phyloP scores from a whole-genome alignment of 495 filamentous ascomycete genomes.

The Aspergillus nanangensis region DNA sequence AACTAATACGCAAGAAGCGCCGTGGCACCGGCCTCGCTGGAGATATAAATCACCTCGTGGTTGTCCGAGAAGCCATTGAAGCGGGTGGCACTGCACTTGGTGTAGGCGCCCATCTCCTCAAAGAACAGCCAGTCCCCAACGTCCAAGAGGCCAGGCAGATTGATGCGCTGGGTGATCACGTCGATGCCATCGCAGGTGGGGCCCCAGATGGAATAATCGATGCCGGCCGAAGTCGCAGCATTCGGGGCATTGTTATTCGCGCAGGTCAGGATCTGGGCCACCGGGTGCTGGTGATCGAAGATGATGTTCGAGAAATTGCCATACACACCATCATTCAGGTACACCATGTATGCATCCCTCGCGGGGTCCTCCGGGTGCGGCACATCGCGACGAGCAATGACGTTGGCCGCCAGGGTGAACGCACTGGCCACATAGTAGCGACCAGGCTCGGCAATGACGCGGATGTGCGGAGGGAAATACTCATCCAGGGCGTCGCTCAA shows the following conservation, averaged over 20 bases:
- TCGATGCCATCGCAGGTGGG: conserved; percentile 98
- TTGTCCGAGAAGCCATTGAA: conserved; percentile 98
- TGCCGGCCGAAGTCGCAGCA: conserved; percentile 36
- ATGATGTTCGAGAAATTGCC: conserved; percentile 99
- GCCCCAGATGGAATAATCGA: conserved; percentile 91
- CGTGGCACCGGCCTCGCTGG: conserved; percentile 80
- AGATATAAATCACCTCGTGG: conserved; percentile 91
- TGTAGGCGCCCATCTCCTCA: conserved; percentile 98
- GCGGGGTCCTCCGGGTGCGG: conserved; percentile 52
- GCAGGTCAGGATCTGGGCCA: conserved; percentile 72
- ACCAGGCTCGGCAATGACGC: conserved; percentile 92
- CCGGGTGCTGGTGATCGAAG: conserved; percentile 94
- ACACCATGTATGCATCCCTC: conserved; percentile 81
- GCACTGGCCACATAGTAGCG: conserved; percentile 92
- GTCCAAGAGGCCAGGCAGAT: conserved; percentile 67
- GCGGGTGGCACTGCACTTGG: conserved; percentile 89
- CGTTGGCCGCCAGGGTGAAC: conserved; percentile 86
- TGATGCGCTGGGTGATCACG: conserved; percentile 74
- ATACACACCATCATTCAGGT: conserved; percentile 95
- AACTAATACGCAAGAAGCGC: conserved; percentile 66
- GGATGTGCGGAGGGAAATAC: conserved; percentile 80
- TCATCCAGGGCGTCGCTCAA: conserved; percentile 76
- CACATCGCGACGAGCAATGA: conserved; percentile 93
- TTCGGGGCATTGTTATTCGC: conserved; percentile 48
- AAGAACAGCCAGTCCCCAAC: conserved; percentile 98